Percentiles rank a stretch among this genome's conserved stretches.
Conservation (phyloP, 73 alveolate species). For the Loxodes magnus region DNA sequence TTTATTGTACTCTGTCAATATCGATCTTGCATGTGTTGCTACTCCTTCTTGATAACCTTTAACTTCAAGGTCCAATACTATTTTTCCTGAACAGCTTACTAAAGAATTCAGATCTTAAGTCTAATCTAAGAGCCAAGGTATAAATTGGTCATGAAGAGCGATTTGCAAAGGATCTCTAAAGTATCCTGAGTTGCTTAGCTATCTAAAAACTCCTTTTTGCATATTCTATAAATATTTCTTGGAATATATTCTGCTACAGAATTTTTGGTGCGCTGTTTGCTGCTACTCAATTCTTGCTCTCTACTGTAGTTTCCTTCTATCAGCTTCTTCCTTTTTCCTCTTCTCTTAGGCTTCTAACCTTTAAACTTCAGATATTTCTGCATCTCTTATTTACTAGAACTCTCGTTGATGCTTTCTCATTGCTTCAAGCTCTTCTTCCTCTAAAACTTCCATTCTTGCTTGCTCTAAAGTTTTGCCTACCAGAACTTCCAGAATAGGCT, state of each 20-base stretch:
- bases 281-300: conserved; percentile 36
- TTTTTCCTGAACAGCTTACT: conserved; percentile 26
- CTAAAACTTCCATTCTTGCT: conserved; percentile 92
- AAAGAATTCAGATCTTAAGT: conserved; percentile 31
- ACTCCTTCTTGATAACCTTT: conserved; percentile 14
- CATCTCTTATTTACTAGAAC: conserved; percentile 68
- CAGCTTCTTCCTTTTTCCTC: conserved; percentile 73
- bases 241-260: conserved; percentile 34
- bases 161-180: conserved; percentile 36
- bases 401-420: conserved; percentile 82
- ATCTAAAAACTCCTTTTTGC: conserved; percentile 18
- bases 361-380: conserved; percentile 76
- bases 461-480: conserved; percentile 80
- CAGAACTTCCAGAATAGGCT: conserved; percentile 81
- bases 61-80: conserved; percentile 27
- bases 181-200: conserved; percentile 34
- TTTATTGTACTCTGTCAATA: conserved; percentile 38
- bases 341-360: conserved; percentile 69
- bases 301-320: conserved; percentile 51
- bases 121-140: conserved; percentile 38
- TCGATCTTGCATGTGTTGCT: conserved; percentile 33
- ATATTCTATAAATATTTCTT: conserved; percentile 39
- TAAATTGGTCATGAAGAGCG: conserved; percentile 38
- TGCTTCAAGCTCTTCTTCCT: conserved; percentile 82
- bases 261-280: conserved; percentile 51